Base-by-base conservation (phyloP, 2,329 filamentous ascomycete genomes). In the Capronia americana region DNA sequence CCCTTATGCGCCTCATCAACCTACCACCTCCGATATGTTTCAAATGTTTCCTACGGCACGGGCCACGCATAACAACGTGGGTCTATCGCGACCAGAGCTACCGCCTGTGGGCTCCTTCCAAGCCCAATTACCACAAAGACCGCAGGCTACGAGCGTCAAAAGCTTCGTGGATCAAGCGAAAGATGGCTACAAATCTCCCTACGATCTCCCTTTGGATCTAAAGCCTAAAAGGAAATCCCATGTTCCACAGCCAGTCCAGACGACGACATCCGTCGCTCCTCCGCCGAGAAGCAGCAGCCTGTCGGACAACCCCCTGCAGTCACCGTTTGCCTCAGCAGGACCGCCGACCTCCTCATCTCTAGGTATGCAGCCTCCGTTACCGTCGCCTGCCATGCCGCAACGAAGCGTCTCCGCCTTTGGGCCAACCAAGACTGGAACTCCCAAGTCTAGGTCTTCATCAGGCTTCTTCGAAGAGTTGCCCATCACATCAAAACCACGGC, bases 161-260 rank as follows among this genome's bases (percentile, higher is more conserved):
- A 98, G 94, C 78, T 99, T 97, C 78, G 92, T 87, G 5, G 90
- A 94, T 77, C 96, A 96, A 77, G 83, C 92, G 2, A 98, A 96
- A 79, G 92, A 92, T 63, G 93, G 94, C 7, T 99, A 99, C 76
- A 86, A 90, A 57, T 98, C 94, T 23, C 95, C 95, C 0, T 99
- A 97, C 74, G 96, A 99, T 79, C 83, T 99, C 23, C 95, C 95
- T 3, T 92, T 95, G 79, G 94, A 97, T 62, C 86, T 99, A 32
- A 77, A 78, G 28, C 79, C 90, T 74, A 84, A 88, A 77, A 89
- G 90, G 81, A 83, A 89, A 60, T 77, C 82, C 5, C 88, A 85
- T 73, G 83, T 85, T 73, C 86, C 87, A 65, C 86, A 86, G 61
- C 78, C 85, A 51, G 80, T 82, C 5, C 80, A 81, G 64, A 75